Evolutionary conservation across 1,139 yeast species (phyloP).

Genomic region (Kodamaea sp.): DNA sequence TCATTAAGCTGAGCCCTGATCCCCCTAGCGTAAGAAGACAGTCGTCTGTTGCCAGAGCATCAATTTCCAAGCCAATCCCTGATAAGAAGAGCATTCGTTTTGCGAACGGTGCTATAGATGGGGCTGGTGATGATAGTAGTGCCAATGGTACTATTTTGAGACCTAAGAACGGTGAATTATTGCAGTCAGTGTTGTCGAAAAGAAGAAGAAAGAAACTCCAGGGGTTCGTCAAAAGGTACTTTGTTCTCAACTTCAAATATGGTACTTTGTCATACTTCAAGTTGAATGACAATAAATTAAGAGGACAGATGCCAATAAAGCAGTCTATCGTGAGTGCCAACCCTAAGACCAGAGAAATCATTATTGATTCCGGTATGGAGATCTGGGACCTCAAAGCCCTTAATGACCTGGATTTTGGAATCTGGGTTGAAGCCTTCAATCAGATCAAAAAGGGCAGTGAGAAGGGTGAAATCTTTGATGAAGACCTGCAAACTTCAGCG

Average conservation of each 20-base stretch:
- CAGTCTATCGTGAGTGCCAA: conserved; percentile 82
- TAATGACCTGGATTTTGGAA: conserved; percentile 63
- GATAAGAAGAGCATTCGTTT: conserved; percentile 1
- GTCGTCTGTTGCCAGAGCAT: conserved; percentile 6
- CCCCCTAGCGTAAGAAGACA: conserved; percentile 5
- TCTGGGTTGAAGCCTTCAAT: conserved; percentile 82
- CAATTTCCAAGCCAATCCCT: neutral
- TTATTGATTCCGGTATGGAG: conserved; percentile 94
- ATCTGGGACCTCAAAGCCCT: conserved; percentile 85
- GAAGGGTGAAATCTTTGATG: conserved; percentile 6
- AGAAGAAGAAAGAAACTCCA: conserved; percentile 74
- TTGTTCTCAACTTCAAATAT: conserved; percentile 76
- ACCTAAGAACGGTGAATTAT: conserved; percentile 57
- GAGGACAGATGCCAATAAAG: conserved; percentile 91
- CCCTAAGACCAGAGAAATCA: conserved; percentile 64
- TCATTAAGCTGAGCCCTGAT: conserved; percentile 18
- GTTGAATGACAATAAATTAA: conserved; percentile 64
- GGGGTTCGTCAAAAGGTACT: conserved; percentile 84
- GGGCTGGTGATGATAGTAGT: neutral
- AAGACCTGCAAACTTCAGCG: conserved; percentile 9
- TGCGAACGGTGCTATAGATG: too few relatives aligned
- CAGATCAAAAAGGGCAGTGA: conserved; percentile 34
- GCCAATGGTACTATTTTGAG: conserved; percentile 22
- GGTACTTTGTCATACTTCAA: conserved; percentile 83
- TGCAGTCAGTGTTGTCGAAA: conserved; percentile 78